Evolutionary conservation across 2,329 filamentous ascomycete genomes (phyloP), one percentile per base, ranked within the genome.

Genomic region (Nemania abortiva): DNA sequence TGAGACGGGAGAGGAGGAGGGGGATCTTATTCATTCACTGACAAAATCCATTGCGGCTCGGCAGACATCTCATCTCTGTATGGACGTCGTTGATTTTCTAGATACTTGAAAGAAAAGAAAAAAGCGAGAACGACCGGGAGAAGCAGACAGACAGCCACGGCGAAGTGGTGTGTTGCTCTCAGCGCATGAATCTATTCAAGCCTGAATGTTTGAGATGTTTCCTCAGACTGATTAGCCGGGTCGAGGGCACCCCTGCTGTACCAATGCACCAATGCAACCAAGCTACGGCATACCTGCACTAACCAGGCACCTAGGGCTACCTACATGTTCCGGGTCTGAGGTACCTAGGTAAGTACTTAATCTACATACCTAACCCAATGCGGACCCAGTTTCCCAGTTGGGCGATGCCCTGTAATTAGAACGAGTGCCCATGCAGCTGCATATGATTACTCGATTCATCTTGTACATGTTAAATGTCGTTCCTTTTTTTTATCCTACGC

Each of bases 381-480:
- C 34, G 11, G 34, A 9, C 34, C 34, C 7, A 37, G 34, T 87
- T 83, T 39, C 91, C 88, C 6, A 89, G 91, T 52, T 86, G 83
- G 82, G 95, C 91, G 50, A 97, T 86, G 75, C 90, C 89, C 68
- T 90, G 84, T 60, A 27, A 5, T 27, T 27, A 97, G 85, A 74
- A 97, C 94, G 81, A 94, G 89, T 11, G 34, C 34, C 34, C 5
- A 27, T 27, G 24, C 24, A 27, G 24, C 24, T 2, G 5, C 24
- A 27, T 27, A 27, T 27, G 24, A 27, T 27, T 27, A 27, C 24
- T 27, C 24, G 2, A 27, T 27, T 27, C 24, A 27, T 27, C 5
- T 5, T 27, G 2, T 27, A 5, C 24, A 27, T 27, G 24, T 27
- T 27, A 27, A 27, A 27, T 2, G 5, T 27, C 24, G 24, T 27